Percentiles rank a stretch among this genome's conserved stretches.
Conservation (phyloP, 345 rosid genomes). For the Microthlaspi erraticum region DNA sequence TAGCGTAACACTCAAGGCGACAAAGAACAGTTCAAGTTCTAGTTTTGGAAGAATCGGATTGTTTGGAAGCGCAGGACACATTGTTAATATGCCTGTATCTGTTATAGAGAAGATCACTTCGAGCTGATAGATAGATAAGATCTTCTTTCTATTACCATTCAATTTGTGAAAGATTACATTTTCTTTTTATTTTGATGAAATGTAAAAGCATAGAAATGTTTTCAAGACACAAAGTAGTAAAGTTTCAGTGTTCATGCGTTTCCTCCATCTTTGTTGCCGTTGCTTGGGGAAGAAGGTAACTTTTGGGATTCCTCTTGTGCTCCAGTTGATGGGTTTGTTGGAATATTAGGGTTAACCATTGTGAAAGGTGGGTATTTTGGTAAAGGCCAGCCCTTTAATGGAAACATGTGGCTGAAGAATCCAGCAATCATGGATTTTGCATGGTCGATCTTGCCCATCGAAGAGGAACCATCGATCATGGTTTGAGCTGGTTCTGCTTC, state of each 20-base stretch:
- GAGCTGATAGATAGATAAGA: constrained; percentile 28
- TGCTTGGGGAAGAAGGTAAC: constrained; percentile 43
- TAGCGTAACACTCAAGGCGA: constrained; percentile 54
- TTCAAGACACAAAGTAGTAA: constrained; percentile 6
- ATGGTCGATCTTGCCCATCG: constrained; percentile 18
- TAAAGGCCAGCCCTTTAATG: constrained; percentile 40
- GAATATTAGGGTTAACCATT: constrained; percentile 40
- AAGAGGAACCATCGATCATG: constrained; percentile 28
- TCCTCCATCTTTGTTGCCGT: constrained; percentile 34
- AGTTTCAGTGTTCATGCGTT: constrained; percentile 31
- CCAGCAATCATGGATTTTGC: constrained; percentile 41
- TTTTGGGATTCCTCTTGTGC: constrained; percentile 33
- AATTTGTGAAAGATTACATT: constrained; percentile 18
- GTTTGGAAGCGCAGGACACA: constrained; percentile 71
- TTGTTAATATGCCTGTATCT: constrained; percentile 75
- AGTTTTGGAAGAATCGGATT: constrained; percentile 84
- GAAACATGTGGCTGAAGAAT: constrained; percentile 43
- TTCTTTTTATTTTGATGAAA: constrained; percentile 27
- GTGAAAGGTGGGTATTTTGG: constrained; percentile 44
- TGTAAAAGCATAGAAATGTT: constrained; percentile 19
- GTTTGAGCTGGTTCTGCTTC: constrained; percentile 2
- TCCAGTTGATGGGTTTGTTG: constrained; percentile 35
- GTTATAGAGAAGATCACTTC: constrained; percentile 51
- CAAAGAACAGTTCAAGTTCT: constrained; percentile 53
- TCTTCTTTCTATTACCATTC: constrained; percentile 4